Evolutionary conservation across 2,329 filamentous ascomycete species (phyloP), one percentile per base, ranked within the genome.

Genomic region (Sporothrix mexicana): DNA sequence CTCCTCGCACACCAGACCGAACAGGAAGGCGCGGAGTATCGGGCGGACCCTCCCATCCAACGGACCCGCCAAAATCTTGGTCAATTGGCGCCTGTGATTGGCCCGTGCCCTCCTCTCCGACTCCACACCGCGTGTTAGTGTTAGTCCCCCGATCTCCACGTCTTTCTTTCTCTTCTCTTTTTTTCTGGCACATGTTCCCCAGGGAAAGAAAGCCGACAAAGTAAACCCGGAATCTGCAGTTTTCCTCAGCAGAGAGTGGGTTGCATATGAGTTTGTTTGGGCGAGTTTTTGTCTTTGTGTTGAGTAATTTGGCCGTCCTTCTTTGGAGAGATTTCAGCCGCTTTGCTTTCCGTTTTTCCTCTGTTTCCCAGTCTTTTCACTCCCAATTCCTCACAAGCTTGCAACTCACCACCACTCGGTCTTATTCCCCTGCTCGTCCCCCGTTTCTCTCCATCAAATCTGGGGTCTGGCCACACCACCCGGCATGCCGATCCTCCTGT

Each of bases 11-110:
- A n/a, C 17, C 64, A 66, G 30, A 47, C 62, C 45, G 8, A 67
- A 67, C 2, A 67, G 45, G 64, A 67, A 67, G 64, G 64, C 45
- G 66, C 66, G 66, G 66, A 69, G 49, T 69, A 55, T 55, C 66
- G 66, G 47, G 25, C 45, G 23, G 64, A 12, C 23, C 62, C 64
- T 49, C 20, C 62, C 41, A 66, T n/a, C 30, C 36, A 61, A 20
- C 30, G 7, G 62, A 13, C n/a, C 23, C 59, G n/a, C 17, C 20
- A 12, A 47, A 15, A 9, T 59, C 47, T 5, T 69, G 66, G 47
- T 36, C 17, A 8, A 55, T 43, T 69, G 25, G 49, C 9, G 3
- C 17, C 15, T 55, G 25, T 51, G 45, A 69, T 69, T 69, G 66
- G 66, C 47, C 36, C 25, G 3, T n/a, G 3, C 1, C 6, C 1